phyloP scores from a whole-genome alignment of 1,139 yeast species.

The Kluyveromyces sp. region DNA sequence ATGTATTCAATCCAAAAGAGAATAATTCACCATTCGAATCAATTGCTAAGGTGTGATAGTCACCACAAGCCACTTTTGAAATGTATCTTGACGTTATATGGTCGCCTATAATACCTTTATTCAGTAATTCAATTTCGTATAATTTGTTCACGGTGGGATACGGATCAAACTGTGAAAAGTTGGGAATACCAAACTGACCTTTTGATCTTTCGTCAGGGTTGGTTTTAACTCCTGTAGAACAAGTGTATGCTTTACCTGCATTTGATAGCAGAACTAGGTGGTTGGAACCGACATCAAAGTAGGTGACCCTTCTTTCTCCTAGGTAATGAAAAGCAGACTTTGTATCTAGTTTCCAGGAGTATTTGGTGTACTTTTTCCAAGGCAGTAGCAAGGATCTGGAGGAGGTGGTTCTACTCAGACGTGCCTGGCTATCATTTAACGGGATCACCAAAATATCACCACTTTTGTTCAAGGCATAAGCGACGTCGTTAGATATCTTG shows the following conservation, averaged over 20 bases:
- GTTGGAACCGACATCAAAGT: conserved; percentile 51
- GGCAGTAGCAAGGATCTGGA: conserved; percentile 20
- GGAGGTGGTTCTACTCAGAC: conserved; percentile 6
- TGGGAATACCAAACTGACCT: conserved; percentile 84
- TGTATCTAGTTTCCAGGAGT: conserved; percentile 20
- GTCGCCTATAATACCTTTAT: conserved; percentile 12
- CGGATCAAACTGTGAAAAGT: conserved; percentile 51
- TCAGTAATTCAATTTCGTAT: conserved; percentile 25
- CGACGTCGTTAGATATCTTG: conserved; percentile 44
- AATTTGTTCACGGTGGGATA: conserved; percentile 19
- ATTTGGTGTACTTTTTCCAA: conserved; percentile 19
- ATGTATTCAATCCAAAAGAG: conserved; percentile 78
- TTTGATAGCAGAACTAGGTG: conserved; percentile 60
- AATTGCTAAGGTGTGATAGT: conserved; percentile 59
- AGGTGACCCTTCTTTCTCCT: conserved; percentile 40
- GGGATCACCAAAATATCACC: conserved; percentile 51
- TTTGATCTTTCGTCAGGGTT: conserved; percentile 34
- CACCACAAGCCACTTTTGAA: conserved; percentile 62
- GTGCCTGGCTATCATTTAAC: conserved; percentile 14
- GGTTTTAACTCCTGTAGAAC: conserved; percentile 42
- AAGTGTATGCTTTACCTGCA: conserved; percentile 57
- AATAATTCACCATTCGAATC: conserved; percentile 59
- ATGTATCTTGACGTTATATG: conserved; percentile 40
- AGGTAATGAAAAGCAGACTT: conserved; percentile 20
- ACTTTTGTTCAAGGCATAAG: conserved; percentile 51